phyloP scores from a whole-genome alignment of 73 alveolate species.

The Effrenium voratum region DNA sequence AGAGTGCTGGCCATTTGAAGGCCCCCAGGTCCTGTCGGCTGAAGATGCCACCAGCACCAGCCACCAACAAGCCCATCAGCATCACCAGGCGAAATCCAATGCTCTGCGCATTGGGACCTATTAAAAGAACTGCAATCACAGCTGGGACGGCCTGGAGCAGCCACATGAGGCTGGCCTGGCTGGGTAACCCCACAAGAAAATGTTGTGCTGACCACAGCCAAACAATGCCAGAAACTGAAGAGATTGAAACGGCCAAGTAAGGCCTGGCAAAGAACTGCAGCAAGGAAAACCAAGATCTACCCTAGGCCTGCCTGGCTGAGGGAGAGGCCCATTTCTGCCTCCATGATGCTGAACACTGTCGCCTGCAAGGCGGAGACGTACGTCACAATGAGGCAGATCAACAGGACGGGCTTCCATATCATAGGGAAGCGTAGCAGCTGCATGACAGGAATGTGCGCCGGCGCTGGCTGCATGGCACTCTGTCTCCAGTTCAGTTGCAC shows the following conservation, averaged over 20 bases:
- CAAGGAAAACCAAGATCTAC: no score
- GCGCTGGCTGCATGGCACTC: no score
- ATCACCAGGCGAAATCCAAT: slow-evolving; percentile 28
- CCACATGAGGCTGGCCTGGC: slow-evolving; percentile 49
- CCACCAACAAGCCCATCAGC: slow-evolving; percentile 15
- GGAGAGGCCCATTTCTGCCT: neutral
- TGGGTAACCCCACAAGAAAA: no score
- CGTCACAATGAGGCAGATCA: slow-evolving; percentile 15
- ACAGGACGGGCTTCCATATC: neutral
- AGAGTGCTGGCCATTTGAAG: no score
- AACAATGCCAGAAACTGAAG: no score
- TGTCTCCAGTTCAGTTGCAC: neutral
- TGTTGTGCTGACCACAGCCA: no score
- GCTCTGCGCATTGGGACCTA: slow-evolving; percentile 19
- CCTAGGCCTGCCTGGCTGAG: no score
- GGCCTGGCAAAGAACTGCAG: no score
- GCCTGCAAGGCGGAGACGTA: slow-evolving; percentile 1
- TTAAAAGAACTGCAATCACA: neutral
- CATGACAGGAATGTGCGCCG: neutral
- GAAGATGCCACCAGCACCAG: slow-evolving; percentile 36
- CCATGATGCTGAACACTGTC: slow-evolving; percentile 33
- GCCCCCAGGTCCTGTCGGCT: no score
- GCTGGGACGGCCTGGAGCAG: neutral
- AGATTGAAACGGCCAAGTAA: no score
- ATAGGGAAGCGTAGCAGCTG: neutral